phyloP scores from a whole-genome alignment of 495 filamentous ascomycete genomes.

The Rostrohypoxylon terebratum region DNA sequence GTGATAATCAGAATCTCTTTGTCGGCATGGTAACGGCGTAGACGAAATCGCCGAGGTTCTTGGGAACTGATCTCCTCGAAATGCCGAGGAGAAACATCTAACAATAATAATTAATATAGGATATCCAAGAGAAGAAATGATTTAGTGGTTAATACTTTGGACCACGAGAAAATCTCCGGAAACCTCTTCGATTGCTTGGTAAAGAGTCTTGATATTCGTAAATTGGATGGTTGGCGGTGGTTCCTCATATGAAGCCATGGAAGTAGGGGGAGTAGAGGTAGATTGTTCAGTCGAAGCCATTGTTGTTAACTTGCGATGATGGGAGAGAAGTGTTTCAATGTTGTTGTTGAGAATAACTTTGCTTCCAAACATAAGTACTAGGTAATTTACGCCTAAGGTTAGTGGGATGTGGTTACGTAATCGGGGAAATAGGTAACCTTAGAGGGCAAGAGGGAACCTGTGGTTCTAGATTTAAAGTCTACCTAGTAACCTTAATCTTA shows the following conservation, averaged over 20 bases:
- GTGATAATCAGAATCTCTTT: background rate
- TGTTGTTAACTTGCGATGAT: too few species aligned
- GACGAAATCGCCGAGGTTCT: background rate
- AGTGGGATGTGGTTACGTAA: too few species aligned
- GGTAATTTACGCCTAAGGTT: too few species aligned
- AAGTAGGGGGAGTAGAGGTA: background rate
- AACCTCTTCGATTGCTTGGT: background rate
- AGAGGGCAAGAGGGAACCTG: too few species aligned
- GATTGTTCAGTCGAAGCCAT: background rate
- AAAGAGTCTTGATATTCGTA: background rate
- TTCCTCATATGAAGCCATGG: background rate
- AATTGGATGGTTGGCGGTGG: background rate
- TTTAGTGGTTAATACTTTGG: background rate
- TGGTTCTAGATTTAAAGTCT: too few species aligned
- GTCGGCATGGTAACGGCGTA: background rate
- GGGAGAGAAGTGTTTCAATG: too few species aligned
- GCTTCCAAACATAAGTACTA: too few species aligned
- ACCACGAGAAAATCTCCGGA: background rate
- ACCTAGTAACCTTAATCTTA: too few species aligned
- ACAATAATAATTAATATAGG: background rate
- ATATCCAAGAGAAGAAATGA: background rate
- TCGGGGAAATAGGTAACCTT: too few species aligned
- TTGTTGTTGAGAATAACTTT: too few species aligned
- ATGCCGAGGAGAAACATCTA: background rate
- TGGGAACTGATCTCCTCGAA: background rate